Evolutionary conservation across 2,329 filamentous ascomycete genomes (phyloP).

Genomic region (Sclerotinia spermophila): DNA sequence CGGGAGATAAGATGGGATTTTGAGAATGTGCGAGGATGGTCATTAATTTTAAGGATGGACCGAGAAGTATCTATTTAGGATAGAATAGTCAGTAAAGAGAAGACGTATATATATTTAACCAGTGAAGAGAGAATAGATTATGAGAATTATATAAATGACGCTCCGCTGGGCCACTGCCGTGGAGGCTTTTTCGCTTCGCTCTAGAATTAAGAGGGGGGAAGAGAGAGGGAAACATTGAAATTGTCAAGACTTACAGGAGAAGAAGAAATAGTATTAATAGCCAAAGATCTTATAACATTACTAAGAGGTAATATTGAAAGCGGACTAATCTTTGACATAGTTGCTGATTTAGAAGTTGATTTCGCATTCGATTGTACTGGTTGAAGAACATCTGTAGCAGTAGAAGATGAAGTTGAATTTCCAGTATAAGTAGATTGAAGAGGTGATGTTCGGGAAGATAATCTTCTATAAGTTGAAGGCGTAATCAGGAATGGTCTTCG

Average conservation of each 20-base stretch:
- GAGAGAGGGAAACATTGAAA: neutral
- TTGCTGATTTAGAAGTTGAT: conserved; percentile 16
- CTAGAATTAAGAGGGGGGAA: neutral
- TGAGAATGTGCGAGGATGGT: conserved; percentile 66
- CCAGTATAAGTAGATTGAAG: conserved; percentile 20
- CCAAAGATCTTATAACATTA: conserved; percentile 64
- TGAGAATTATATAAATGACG: neutral
- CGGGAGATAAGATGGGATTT: conserved; percentile 65
- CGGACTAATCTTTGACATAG: conserved; percentile 39
- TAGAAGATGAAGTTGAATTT: conserved; percentile 19
- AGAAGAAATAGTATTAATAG: conserved; percentile 67
- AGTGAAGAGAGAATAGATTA: neutral
- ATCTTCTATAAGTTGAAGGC: conserved; percentile 18
- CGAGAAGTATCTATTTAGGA: conserved; percentile 53
- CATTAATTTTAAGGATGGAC: conserved; percentile 66
- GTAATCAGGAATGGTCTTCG: neutral
- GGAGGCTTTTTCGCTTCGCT: neutral
- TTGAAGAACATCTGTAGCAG: conserved; percentile 19
- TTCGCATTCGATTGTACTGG: neutral
- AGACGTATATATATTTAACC: neutral
- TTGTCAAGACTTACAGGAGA: conserved; percentile 44
- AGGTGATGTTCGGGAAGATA: conserved; percentile 31
- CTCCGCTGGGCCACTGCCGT: neutral
- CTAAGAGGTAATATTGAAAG: conserved; percentile 64
- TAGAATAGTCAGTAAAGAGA: conserved; percentile 24